Evolutionary conservation across 2,329 filamentous ascomycete genomes (phyloP).

Genomic region (Diaporthe sp.): DNA sequence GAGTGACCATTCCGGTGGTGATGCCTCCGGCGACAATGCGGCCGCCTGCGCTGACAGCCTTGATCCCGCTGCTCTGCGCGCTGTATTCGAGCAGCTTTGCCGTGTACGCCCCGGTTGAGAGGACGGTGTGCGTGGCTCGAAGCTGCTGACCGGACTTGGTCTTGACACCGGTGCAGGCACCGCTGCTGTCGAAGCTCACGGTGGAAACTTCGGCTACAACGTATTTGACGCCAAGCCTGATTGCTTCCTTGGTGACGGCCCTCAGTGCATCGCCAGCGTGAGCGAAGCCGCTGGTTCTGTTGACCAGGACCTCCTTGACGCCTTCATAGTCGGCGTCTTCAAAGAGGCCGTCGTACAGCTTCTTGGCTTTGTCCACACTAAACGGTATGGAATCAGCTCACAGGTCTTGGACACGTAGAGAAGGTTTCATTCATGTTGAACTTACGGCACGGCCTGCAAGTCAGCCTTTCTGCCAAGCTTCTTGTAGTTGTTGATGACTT

Average conservation of each 20-base stretch:
- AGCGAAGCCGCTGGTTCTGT: slow-evolving; percentile 71
- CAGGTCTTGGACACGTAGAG: not conserved
- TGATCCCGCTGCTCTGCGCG: slow-evolving; percentile 56
- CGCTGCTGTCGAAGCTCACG: slow-evolving; percentile 56
- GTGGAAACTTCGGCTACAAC: slow-evolving; percentile 61
- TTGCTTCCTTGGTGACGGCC: slow-evolving; percentile 61
- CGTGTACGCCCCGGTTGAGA: slow-evolving; percentile 69
- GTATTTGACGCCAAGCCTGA: slow-evolving; percentile 69
- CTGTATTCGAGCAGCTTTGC: slow-evolving; percentile 64
- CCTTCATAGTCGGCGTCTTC: slow-evolving; percentile 68
- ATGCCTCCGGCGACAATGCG: slow-evolving; percentile 70
- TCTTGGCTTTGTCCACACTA: slow-evolving; percentile 53
- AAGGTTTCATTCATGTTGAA: not conserved
- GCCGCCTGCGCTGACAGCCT: slow-evolving; percentile 60
- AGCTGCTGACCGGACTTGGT: slow-evolving; percentile 56
- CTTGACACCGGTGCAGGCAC: slow-evolving; percentile 59
- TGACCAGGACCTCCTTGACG: slow-evolving; percentile 69
- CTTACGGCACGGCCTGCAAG: slow-evolving; percentile 52
- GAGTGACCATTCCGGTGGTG: slow-evolving; percentile 65
- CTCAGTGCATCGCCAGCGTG: slow-evolving; percentile 68
- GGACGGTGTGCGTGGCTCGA: slow-evolving; percentile 60
- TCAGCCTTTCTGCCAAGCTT: slow-evolving; percentile 52
- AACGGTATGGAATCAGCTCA: not conserved
- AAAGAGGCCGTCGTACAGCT: slow-evolving; percentile 68
- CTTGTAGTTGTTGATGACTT: slow-evolving; percentile 65